Evolutionary conservation across 192 early-diverging fungal genomes (phyloP).

Genomic region (Coemansia sp.): DNA sequence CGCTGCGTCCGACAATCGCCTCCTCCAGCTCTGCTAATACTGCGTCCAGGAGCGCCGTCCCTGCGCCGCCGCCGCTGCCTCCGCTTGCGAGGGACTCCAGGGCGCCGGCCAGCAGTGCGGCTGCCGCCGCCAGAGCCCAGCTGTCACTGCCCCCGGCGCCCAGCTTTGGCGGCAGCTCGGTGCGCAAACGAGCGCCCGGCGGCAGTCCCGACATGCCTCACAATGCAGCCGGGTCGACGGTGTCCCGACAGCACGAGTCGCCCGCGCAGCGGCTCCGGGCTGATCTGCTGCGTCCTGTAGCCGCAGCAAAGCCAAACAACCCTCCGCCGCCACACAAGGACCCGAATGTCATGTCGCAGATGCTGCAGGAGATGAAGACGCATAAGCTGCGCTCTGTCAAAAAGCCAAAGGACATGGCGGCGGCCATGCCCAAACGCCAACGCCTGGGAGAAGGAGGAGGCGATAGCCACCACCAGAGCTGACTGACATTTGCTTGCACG

Average conservation of each 20-base stretch:
- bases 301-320: neutral
- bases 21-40: neutral
- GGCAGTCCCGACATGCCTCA: neutral
- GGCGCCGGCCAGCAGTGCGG: neutral
- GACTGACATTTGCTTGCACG: too few species aligned
- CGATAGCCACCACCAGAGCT: too few species aligned
- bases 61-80: constrained; percentile 23
- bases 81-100: constrained; percentile 10
- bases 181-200: neutral
- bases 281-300: constrained; percentile 25
- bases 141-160: constrained; percentile 2
- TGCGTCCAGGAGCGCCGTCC: neutral
- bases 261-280: constrained; percentile 14
- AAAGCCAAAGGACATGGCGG: constrained; percentile 49
- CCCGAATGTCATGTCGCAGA: constrained; percentile 46
- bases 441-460: neutral
- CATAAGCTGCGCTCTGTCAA: constrained; percentile 38
- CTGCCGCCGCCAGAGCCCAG: constrained; percentile 2
- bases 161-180: neutral
- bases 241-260: constrained; percentile 1
- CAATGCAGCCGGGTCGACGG: neutral
- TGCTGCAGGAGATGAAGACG: constrained; percentile 48
- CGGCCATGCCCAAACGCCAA: neutral
- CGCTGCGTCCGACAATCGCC: too few species aligned
- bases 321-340: constrained; percentile 39